Evolutionary conservation across 225 moss, liverwort and hornwort species (phyloP), one percentile per base, ranked within the genome.

Genomic region (Marchantia paleacea): DNA sequence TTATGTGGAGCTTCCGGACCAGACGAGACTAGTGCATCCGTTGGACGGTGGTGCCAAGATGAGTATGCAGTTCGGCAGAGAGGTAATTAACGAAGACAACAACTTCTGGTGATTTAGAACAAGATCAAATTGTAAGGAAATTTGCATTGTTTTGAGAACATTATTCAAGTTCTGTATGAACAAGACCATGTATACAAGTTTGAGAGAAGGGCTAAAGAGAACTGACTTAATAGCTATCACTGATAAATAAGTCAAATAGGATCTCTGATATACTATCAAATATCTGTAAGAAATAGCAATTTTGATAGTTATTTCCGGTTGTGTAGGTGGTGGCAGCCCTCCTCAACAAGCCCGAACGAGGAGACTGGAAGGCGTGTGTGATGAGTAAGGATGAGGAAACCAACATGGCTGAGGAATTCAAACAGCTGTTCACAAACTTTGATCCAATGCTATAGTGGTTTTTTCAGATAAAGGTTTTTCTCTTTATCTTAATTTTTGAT

Each of bases 11-110:
- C 90, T 99, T 74, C 89, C 92, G 10, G 93, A 99, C 72, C 84
- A 90, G 80, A 92, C 90, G 22, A 76, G 95, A 77, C 87, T 99
- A 66, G 95, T 89, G 67, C 92, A 91, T 78, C 85, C 90, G 31
- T 85, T 99, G 81, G 84, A 88, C 75, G 85, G 83, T 79, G 94
- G 95, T 72, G 89, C 89, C 69, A 99, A 94, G 82, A 86, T 99
- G 83, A 93, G 93, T 79, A 92, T 99, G 99, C 93, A 95, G 82
- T 99, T 99, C 80, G 99, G 99, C 80, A 89, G 99, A 74, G 95
- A 99, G 93, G 97, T 94, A 80, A 76, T 53, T 39, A 5, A 39
- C 39, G 3, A 39, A 39, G 2, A 39, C 39, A 39, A 39, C 39
- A 39, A 39, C 39, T 39, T 39, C 5, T 39, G 39, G 39, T 39